Base-by-base conservation (phyloP, 306 rosid species). In the Cyamopsis tetragonoloba region DNA sequence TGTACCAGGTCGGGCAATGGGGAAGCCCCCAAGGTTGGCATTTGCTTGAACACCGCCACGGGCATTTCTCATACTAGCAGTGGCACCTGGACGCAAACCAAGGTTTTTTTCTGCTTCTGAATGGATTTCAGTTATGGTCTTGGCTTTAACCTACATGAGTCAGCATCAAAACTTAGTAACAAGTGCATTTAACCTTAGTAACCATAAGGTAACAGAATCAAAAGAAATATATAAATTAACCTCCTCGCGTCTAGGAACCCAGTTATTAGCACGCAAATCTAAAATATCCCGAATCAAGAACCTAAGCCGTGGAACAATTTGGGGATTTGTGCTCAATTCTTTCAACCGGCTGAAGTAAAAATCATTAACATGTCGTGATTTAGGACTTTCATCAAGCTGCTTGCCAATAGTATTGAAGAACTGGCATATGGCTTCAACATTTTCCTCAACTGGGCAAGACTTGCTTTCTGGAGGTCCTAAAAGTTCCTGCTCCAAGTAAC, bases 231-330 rank as follows among this genome's bases (percentile, higher is more conserved):
- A 17, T 0, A 17, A 50, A 24, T 10, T 58, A 72, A 89, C 96
- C 96, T 89, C 92, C 71, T 89, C 92, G 3, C 88, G 90, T 62
- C 96, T 82, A 37, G 96, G 92, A 54, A 89, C 85, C 96, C 96
- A 89, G 6, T 77, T 84, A 76, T 79, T 84, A 55, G 92, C 2
- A 12, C 96, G 88, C 80, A 89, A 70, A 59, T 89, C 96, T 74
- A 89, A 42, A 39, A 86, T 75, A 66, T 79, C 71, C 6, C 92
- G 87, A 38, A 89, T 50, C 92, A 89, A 79, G 80, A 89, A 89
- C 80, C 82, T 86, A 77, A 84, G 49, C 44, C 90, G 86, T 32
- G 85, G 79, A 26, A 81, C 84, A 74, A 91, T 79, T 62, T 80
- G 90, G 22, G 85, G 81, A 68, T 82, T 81, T 5, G 74, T 44